A percentile compares a stretch with the other conserved stretches of the same genome.
phyloP scores from a whole-genome alignment of 2,329 filamentous ascomycete species.

The Pseudogymnoascus sp. region DNA sequence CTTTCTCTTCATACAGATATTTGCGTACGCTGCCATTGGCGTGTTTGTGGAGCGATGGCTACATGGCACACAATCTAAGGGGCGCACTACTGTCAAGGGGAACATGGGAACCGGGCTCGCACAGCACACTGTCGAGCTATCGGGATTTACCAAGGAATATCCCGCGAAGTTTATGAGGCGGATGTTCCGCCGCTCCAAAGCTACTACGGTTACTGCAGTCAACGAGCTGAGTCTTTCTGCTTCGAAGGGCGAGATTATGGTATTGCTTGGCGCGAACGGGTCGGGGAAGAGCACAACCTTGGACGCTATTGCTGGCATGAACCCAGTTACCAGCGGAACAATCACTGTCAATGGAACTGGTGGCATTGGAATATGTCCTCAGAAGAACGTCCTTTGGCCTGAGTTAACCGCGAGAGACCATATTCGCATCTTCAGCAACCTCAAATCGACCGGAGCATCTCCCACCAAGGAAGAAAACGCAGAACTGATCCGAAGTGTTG shows the following conservation, averaged over 20 bases:
- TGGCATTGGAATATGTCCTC: conserved; percentile 78
- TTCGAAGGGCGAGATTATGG: conserved; percentile 71
- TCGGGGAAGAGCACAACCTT: conserved; percentile 86
- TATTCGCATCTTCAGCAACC: conserved; percentile 69
- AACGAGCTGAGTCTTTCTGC: conserved; percentile 63
- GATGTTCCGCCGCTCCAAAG: conserved; percentile 29
- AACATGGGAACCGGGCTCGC: conserved; percentile 17
- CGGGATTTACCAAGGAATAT: conserved; percentile 72
- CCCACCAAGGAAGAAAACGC: conserved; percentile 51
- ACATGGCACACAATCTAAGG: conserved; percentile 64
- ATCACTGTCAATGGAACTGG: conserved; percentile 72
- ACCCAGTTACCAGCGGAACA: conserved; percentile 63
- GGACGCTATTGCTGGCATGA: conserved; percentile 77
- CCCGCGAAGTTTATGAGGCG: conserved; percentile 43
- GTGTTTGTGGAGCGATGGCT: conserved; percentile 63
- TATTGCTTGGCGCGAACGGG: conserved; percentile 80
- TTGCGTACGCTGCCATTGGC: conserved; percentile 68
- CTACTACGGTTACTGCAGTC: conserved; percentile 70
- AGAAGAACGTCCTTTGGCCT: conserved; percentile 92
- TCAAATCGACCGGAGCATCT: conserved; percentile 56
- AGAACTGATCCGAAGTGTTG: conserved; percentile 59
- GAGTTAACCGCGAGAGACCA: conserved; percentile 81
- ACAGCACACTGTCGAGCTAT: conserved; percentile 56
- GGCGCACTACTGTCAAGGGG: conserved; percentile 42
- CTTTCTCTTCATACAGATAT: conserved; percentile 67